These are phyloP conservation scores for Saturnispora sekii DNA, from an alignment of 805 yeast species.

Conservation along the genomic window DNA sequence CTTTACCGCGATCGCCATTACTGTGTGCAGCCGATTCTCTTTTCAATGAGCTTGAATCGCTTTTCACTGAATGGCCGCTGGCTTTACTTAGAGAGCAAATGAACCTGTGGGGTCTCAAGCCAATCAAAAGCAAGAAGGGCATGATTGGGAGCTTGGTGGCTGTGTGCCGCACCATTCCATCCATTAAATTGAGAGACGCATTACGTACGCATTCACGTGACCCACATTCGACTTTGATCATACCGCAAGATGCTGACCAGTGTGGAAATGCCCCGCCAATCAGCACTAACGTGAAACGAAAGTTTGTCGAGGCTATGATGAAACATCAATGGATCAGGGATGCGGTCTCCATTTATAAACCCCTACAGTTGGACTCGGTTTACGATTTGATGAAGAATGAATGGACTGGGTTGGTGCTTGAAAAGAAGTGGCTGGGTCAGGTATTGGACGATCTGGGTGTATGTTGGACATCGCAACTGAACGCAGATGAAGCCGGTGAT, in stretches of 20 bases:
- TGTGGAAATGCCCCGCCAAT: slow-evolving; percentile 4
- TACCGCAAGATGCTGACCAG: slow-evolving; percentile 6
- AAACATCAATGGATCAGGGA: slow-evolving; percentile 12
- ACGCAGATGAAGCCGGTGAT: no score
- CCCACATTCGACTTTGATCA: slow-evolving; percentile 5
- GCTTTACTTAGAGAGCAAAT: slow-evolving; percentile 17
- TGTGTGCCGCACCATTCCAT: slow-evolving; percentile 6
- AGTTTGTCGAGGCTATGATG: slow-evolving; percentile 14
- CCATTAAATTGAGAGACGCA: slow-evolving; percentile 5
- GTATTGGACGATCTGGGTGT: slow-evolving; percentile 24
- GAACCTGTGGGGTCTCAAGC: slow-evolving; percentile 31
- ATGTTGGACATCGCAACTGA: slow-evolving; percentile 15
- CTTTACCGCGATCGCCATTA: no score
- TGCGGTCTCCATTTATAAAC: slow-evolving; percentile 19
- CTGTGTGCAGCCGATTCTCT: not conserved
- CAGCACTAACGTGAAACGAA: slow-evolving; percentile 10
- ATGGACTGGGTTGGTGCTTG: slow-evolving; percentile 15
- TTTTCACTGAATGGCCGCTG: slow-evolving; percentile 8
- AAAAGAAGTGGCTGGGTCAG: slow-evolving; percentile 15
- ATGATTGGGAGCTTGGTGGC: slow-evolving; percentile 16
- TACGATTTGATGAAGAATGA: slow-evolving; percentile 10
- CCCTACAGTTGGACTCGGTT: slow-evolving; percentile 18
- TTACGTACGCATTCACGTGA: slow-evolving; percentile 1
- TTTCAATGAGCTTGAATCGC: slow-evolving; percentile 1
- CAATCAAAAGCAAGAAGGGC: slow-evolving; percentile 15